Conservation (phyloP, 1,284 basidiomycete genomes). For the Trametes sp. region DNA sequence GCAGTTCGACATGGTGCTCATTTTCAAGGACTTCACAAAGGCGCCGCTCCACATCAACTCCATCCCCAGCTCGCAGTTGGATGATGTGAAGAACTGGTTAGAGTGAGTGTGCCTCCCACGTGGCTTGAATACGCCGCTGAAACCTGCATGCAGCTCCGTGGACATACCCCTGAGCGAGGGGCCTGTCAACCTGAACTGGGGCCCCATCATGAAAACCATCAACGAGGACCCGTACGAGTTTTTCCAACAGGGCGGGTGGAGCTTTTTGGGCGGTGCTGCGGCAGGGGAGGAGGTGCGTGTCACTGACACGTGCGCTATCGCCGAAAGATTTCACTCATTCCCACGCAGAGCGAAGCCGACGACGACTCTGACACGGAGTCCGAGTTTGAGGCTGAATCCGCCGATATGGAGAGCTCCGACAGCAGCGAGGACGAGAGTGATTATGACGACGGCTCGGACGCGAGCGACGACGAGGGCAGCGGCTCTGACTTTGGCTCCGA, state of each 20-base stretch:
- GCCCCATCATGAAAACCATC: constrained; percentile 96
- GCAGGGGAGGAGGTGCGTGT: constrained; percentile 67
- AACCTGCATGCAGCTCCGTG: constrained; percentile 71
- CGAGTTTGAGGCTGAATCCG: constrained; percentile 81
- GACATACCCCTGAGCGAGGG: constrained; percentile 97
- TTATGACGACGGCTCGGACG: constrained; percentile 65
- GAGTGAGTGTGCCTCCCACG: constrained; percentile 68
- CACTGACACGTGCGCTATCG: background rate
- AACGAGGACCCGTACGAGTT: constrained; percentile 97
- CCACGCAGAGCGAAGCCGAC: constrained; percentile 67
- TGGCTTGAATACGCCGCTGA: constrained; percentile 19
- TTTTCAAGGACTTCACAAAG: constrained; percentile 97
- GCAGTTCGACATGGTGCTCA: constrained; percentile 97
- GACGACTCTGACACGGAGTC: constrained; percentile 79
- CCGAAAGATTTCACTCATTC: constrained; percentile 12
- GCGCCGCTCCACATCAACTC: constrained; percentile 94
- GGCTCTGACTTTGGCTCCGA: constrained; percentile 74
- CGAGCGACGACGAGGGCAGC: constrained; percentile 70
- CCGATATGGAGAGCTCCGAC: constrained; percentile 49
- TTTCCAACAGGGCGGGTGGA: constrained; percentile 97
- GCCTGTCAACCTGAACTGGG: constrained; percentile 98
- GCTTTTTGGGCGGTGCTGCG: constrained; percentile 83
- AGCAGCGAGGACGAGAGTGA: constrained; percentile 64
- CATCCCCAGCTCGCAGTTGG: constrained; percentile 89
- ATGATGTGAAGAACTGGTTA: constrained; percentile 98